Conservation (phyloP, 176 grass and related monocot species). For the Luzula sylvatica region DNA sequence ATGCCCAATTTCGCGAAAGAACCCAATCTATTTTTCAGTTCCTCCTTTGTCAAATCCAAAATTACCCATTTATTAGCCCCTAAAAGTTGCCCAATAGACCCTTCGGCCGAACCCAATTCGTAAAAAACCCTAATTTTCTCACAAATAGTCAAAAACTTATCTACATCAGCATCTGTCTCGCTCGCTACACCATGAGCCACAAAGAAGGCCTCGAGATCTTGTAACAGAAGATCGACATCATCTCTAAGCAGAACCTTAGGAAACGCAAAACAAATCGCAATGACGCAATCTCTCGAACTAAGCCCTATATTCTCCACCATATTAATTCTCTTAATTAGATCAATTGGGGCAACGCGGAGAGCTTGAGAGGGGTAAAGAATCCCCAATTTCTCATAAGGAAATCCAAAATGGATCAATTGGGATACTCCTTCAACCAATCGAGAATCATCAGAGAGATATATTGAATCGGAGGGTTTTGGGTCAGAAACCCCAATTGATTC, state of each 20-base stretch:
- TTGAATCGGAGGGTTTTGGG: constrained; percentile 9
- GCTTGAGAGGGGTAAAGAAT: constrained; percentile 36
- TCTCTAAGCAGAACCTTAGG: constrained; percentile 13
- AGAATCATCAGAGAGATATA: constrained; percentile 55
- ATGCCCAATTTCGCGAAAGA: constrained; percentile 66
- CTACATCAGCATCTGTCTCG: constrained; percentile 46
- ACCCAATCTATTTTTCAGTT: constrained; percentile 36
- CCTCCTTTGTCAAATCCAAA: constrained; percentile 39
- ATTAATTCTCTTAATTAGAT: not conserved
- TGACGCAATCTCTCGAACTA: constrained; percentile 8
- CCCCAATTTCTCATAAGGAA: constrained; percentile 55
- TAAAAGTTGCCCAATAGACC: constrained; percentile 42
- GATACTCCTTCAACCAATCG: constrained; percentile 39
- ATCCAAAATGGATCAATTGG: constrained; percentile 42
- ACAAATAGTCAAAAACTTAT: constrained; percentile 43
- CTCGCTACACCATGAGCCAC: constrained; percentile 21
- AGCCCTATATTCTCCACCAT: not conserved
- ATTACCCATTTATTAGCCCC: constrained; percentile 40
- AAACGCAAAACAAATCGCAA: constrained; percentile 61
- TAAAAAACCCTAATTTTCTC: constrained; percentile 61
- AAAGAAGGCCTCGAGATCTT: constrained; percentile 38
- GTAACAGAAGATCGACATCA: constrained; percentile 25
- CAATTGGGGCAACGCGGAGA: constrained; percentile 26
- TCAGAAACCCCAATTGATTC: constrained; percentile 64
- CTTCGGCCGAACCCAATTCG: constrained; percentile 37